phyloP scores from a whole-genome alignment of 2,329 filamentous ascomycete genomes.

The Colletotrichum graminicola region DNA sequence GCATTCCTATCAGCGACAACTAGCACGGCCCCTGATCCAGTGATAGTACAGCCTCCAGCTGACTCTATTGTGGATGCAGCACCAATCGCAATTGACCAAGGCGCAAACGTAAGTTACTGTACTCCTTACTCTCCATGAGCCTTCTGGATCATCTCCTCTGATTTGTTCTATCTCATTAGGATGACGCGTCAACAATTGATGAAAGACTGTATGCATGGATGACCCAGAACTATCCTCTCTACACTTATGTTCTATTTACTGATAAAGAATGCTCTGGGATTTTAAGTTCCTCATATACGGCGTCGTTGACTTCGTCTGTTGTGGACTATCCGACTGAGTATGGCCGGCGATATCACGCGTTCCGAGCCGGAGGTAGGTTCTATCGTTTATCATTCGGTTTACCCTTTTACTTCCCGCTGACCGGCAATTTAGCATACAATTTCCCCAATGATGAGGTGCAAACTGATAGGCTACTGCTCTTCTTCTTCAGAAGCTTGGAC shows the following conservation, averaged over 20 bases:
- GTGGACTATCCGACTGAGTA: conserved; percentile 19
- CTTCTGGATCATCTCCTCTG: not conserved
- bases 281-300: not conserved
- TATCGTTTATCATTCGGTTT: not conserved
- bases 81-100: not conserved
- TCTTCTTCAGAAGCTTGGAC: not conserved
- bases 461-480: not conserved
- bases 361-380: conserved; percentile 24
- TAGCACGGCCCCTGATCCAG: not conserved
- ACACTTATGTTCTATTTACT: not conserved
- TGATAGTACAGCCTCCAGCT: not conserved
- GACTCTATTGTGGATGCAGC: not conserved
- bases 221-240: not conserved
- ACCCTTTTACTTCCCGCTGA: not conserved
- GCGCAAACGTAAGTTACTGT: not conserved
- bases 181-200: not conserved
- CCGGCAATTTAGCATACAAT: conserved; percentile 42
- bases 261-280: not conserved
- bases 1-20: not conserved
- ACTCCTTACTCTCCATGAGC: not conserved
- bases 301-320: not conserved
- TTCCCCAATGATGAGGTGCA: conserved; percentile 54
- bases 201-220: not conserved
- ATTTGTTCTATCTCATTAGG: not conserved
- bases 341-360: conserved; percentile 37